Base-by-base conservation (phyloP, 768 basidiomycete genomes). In the Cyclocybe aegerita region DNA sequence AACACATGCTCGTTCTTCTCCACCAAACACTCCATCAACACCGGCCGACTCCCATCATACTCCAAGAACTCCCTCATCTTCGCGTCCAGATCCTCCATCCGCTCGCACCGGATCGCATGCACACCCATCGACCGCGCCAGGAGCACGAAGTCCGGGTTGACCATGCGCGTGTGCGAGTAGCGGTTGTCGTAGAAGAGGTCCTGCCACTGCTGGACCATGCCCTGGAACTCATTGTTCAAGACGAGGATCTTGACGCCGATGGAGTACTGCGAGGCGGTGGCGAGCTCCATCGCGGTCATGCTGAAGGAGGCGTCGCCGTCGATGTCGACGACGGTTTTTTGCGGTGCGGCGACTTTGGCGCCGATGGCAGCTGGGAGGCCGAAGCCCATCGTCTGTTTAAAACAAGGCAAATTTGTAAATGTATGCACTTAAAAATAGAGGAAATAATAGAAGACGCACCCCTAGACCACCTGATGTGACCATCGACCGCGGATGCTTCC, bases 171-270 rank as follows among this genome's bases (percentile, higher is more conserved):
- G 72, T 98, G 96, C 15, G 96, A 94, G 70, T 98, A 95, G n/a
- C 97, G 85, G 33, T 85, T 79, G 50, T 95, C 90, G 70, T 98
- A 99, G 79, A 99, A 99, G 9, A 99, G 81, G 68, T 98, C 95
- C 79, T 98, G 97, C 97, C 96, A 98, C 76, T 99, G 97, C 31
- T 92, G 74, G 9, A 98, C 97, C 97, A 99, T 99, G 48, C 97
- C 97, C 69, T 97, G 95, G 80, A 94, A 97, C 64, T 95, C 93
- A 70, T 97, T 98, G 77, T 97, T 96, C 61, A 98, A 70, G 16
- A 97, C 71, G 57, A 97, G 76, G 36, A 93, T 88, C 72, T 99
- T 99, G 64, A 98, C 93, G 51, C 97, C 96, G 56, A 99, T 97
- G 63, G 81, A 70, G 73, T 81, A 93, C 64, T 95, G 91, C 17